These are phyloP conservation scores for Entrophospora sp. DNA, from an alignment of 192 early-diverging fungal genomes.

Conservation along the genomic window DNA sequence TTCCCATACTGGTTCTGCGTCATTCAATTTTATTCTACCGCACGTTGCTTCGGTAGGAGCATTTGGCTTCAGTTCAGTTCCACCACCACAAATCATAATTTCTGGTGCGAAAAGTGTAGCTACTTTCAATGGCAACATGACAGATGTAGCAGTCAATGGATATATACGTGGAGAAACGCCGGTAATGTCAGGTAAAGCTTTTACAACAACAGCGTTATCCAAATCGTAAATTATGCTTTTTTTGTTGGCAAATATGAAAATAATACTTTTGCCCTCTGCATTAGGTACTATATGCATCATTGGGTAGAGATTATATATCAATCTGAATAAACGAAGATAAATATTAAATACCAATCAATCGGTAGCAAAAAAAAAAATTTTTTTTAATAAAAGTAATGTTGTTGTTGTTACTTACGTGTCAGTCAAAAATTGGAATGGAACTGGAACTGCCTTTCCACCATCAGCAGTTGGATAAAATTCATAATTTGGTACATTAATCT, in stretches of 20 bases:
- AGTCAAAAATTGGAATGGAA: slow-evolving; percentile 35
- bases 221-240: slow-evolving; percentile 43
- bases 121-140: slow-evolving; percentile 46
- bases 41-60: slow-evolving; percentile 34
- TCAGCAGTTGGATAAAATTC: slow-evolving; percentile 23
- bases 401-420: too few species aligned
- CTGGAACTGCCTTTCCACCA: slow-evolving; percentile 13
- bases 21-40: slow-evolving; percentile 37
- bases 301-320: slow-evolving; percentile 43
- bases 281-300: slow-evolving; percentile 40
- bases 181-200: slow-evolving; percentile 33
- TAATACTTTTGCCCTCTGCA: slow-evolving; percentile 20
- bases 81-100: slow-evolving; percentile 55
- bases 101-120: slow-evolving; percentile 43
- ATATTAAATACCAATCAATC: too few species aligned
- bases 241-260: slow-evolving; percentile 45
- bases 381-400: too few species aligned
- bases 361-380: too few species aligned
- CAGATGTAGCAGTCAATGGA: slow-evolving; percentile 45
- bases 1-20: slow-evolving; percentile 34
- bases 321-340: too few species aligned
- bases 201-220: slow-evolving; percentile 30
- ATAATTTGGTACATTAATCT: slow-evolving; percentile 37
- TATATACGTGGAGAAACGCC: slow-evolving; percentile 41
- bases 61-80: slow-evolving; percentile 15